Base-by-base conservation (phyloP, 345 rosid species). In the Brassica juncea region DNA sequence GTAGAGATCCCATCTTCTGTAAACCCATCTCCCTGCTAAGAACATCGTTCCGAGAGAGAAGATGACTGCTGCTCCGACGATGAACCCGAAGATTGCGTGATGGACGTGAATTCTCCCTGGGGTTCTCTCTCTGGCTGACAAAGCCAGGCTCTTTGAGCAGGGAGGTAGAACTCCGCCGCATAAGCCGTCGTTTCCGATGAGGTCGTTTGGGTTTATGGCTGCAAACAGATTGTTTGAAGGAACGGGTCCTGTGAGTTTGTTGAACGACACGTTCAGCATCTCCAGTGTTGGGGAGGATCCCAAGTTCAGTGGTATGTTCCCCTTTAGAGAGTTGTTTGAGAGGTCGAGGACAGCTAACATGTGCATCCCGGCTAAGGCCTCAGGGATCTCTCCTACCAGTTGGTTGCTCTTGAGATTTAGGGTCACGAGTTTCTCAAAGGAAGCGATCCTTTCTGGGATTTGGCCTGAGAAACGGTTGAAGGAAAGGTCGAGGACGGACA, bases 201-300 rank as follows among this genome's bases (percentile, higher is more conserved):
- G 94, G 35, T 89, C 94, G 59, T 85, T 81, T 2, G 94, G 89
- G 79, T 88, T 91, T 75, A 86, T 88, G 76, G 86, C 86, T 77
- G 68, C 69, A 42, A 94, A 81, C 52, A 89, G 68, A 35, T 85
- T 88, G 65, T 86, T 81, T 7, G 92, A 83, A 15, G 97, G 97
- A 72, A 92, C 77, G 6, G 88, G 88, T 62, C 98, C 98, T 28
- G 73, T 76, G 28, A 94, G 97, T 75, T 83, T 86, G 81, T 94
- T 94, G 86, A 82, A 87, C 16, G 98, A 92, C 68, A 92, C 71
- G 72, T 90, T 92, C 9, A 94, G 86, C 84, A 77, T 88, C 87
- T 94, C 98, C 76, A 94, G 44, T 28, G 97, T 87, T 16, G 94
- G 92, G 4, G 92, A 90, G 75, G 79, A 84, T 68, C 98, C 96